Evolutionary conservation across 2,329 filamentous ascomycete species (phyloP), one percentile per base, ranked within the genome.

Genomic region (Lecanicillium sp.): DNA sequence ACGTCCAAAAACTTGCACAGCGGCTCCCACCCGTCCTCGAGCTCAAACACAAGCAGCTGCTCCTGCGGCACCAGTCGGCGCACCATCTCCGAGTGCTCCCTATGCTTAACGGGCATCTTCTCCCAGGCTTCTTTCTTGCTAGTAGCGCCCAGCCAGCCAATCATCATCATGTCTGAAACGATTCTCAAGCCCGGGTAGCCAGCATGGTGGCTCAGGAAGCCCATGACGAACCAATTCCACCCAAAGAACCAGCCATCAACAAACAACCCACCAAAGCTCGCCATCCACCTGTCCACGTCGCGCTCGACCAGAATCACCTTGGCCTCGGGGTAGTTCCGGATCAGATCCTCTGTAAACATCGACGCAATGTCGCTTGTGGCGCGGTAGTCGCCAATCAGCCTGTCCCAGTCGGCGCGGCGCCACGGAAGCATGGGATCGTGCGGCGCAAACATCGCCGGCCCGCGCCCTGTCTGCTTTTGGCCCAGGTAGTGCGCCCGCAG

Each of bases 21-120:
- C 11, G 57, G 59, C 25, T 49, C 55, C 58, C 58, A 62, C 33
- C 56, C 56, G 22, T 62, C 54, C 17, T 55, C 50, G 18, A 59
- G 51, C 3, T 50, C 44, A 43, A 54, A 57, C 38, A 58, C 51
- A 31, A 60, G 29, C 41, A 50, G 39, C 14, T 37, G 36, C 14
- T 56, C 54, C 9, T 45, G 31, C 4, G 55, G 53, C 13, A 60
- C 56, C 40, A 58, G 31, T 32, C 36, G 43, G 29, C 43, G 44
- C 13, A 59, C 50, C 33, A 53, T 50, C 2, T 49, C 53, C 35
- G 55, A 53, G 45, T 59, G 56, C 17, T 35, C 18, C 9, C 35
- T 22, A 27, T 43, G 42, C 16, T 37, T 32, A 5, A 4, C 35
- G 5, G 27, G 25, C 19, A 38, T 9, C 18, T 19, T 18, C 5